Evolutionary conservation across 1,284 basidiomycete genomes (phyloP).

Genomic region (Trametes sp.): DNA sequence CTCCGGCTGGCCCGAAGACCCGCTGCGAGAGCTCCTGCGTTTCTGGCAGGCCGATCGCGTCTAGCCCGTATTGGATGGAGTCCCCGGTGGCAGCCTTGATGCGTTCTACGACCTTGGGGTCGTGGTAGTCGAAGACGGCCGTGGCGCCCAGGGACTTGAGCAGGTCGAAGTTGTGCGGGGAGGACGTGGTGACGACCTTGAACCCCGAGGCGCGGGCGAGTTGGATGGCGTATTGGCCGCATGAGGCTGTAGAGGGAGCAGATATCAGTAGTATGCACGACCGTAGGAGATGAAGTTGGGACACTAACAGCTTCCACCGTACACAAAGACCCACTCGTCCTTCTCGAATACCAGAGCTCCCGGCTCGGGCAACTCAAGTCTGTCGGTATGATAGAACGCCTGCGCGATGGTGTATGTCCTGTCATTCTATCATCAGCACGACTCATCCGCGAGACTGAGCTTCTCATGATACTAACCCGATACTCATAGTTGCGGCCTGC

Average conservation of each 20-base stretch:
- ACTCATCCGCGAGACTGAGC: slow-evolving; percentile 29
- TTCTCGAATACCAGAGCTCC: neutral
- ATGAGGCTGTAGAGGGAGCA: slow-evolving; percentile 31
- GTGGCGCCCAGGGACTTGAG: slow-evolving; percentile 51
- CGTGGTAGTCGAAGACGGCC: slow-evolving; percentile 45
- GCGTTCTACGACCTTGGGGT: slow-evolving; percentile 28
- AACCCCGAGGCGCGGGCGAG: slow-evolving; percentile 51
- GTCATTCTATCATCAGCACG: neutral
- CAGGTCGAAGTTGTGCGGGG: slow-evolving; percentile 47
- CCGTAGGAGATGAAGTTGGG: neutral
- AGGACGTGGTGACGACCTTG: slow-evolving; percentile 50
- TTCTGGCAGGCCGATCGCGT: slow-evolving; percentile 29
- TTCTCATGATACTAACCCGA: neutral
- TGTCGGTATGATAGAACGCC: slow-evolving; percentile 37
- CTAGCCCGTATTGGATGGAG: slow-evolving; percentile 29
- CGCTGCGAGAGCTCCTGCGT: slow-evolving; percentile 30
- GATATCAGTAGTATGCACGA: neutral
- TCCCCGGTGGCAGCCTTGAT: slow-evolving; percentile 34
- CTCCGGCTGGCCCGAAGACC: slow-evolving; percentile 28
- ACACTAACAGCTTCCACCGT: slow-evolving; percentile 37
- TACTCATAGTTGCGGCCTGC: slow-evolving; percentile 44
- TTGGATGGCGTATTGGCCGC: slow-evolving; percentile 54
- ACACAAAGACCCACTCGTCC: slow-evolving; percentile 35
- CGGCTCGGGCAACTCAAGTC: slow-evolving; percentile 27
- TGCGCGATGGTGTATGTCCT: slow-evolving; percentile 28